Evolutionary conservation across 2,329 filamentous ascomycete genomes (phyloP).

Genomic region (Colletotrichum sp.): DNA sequence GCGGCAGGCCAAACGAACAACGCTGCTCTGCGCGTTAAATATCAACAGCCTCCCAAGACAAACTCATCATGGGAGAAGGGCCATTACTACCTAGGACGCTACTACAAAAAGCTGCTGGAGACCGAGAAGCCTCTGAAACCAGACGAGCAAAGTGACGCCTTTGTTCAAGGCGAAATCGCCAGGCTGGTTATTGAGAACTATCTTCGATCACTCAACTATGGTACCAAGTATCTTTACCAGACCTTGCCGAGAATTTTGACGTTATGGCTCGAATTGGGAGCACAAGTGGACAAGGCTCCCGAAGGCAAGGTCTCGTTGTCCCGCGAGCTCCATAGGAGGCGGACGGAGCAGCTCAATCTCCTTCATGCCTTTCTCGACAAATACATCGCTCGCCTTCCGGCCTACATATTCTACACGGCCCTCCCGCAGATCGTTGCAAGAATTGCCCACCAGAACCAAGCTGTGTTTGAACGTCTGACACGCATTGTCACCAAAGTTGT

Average conservation of each 20-base stretch:
- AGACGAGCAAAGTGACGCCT: conserved; percentile 78
- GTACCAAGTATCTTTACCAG: conserved; percentile 95
- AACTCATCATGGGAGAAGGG: conserved; percentile 88
- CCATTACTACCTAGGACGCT: conserved; percentile 94
- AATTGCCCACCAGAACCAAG: conserved; percentile 83
- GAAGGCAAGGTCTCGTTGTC: conserved; percentile 60
- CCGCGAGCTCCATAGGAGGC: conserved; percentile 56
- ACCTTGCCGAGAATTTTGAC: conserved; percentile 91
- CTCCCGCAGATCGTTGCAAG: conserved; percentile 95
- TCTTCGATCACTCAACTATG: conserved; percentile 82
- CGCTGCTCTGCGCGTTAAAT: conserved; percentile 78
- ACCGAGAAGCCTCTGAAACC: conserved; percentile 80
- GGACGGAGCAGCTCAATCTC: conserved; percentile 70
- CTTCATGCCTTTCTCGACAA: conserved; percentile 81
- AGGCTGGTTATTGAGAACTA: conserved; percentile 95
- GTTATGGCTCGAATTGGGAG: conserved; percentile 91
- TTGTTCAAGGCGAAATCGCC: conserved; percentile 80
- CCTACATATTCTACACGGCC: conserved; percentile 81
- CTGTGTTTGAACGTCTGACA: conserved; percentile 78
- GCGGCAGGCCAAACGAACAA: conserved; percentile 92
- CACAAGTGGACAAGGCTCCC: conserved; percentile 69
- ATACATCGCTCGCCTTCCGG: conserved; percentile 74
- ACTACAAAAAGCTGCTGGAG: conserved; percentile 96
- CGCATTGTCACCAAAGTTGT: conserved; percentile 89
- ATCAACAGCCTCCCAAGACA: conserved; percentile 79